Evolutionary conservation across 257 asterid genomes (phyloP).

Genomic region (Salvia rosmarinus): DNA sequence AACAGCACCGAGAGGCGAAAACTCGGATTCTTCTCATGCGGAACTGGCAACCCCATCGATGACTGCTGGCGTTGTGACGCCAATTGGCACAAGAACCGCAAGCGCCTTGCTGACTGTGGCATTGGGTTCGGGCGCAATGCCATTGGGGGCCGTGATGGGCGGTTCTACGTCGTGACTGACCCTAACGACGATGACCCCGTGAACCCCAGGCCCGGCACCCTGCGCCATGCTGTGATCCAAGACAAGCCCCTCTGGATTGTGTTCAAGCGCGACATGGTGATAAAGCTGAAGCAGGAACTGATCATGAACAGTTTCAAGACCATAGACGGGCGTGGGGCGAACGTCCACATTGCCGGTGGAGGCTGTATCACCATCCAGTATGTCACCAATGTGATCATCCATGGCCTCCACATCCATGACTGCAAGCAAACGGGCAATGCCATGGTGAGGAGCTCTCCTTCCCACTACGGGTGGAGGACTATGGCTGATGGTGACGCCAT

Average conservation of each 20-base stretch:
- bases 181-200: constrained; percentile 73
- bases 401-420: constrained; percentile 84
- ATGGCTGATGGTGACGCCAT: constrained; percentile 93
- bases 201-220: constrained; percentile 85
- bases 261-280: constrained; percentile 28
- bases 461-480: constrained; percentile 91
- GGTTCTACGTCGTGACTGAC: constrained; percentile 77
- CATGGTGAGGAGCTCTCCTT: constrained; percentile 84
- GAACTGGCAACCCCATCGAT: constrained; percentile 89
- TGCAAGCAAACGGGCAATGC: constrained; percentile 90
- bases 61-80: constrained; percentile 94
- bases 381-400: constrained; percentile 76
- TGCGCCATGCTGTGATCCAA: constrained; percentile 92
- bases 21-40: constrained; percentile 85
- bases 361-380: constrained; percentile 78
- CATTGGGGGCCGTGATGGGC: constrained; percentile 88
- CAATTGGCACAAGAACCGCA: constrained; percentile 84
- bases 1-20: constrained; percentile 86
- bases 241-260: constrained; percentile 88
- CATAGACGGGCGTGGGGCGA: constrained; percentile 61
- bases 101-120: constrained; percentile 83
- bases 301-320: no score
- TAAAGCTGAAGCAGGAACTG: no score
- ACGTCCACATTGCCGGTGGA: constrained; percentile 85
- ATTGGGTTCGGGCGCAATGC: constrained; percentile 95